These are phyloP conservation scores for Daldinia loculata DNA, from an alignment of 495 filamentous ascomycete species.

Conservation along the genomic window DNA sequence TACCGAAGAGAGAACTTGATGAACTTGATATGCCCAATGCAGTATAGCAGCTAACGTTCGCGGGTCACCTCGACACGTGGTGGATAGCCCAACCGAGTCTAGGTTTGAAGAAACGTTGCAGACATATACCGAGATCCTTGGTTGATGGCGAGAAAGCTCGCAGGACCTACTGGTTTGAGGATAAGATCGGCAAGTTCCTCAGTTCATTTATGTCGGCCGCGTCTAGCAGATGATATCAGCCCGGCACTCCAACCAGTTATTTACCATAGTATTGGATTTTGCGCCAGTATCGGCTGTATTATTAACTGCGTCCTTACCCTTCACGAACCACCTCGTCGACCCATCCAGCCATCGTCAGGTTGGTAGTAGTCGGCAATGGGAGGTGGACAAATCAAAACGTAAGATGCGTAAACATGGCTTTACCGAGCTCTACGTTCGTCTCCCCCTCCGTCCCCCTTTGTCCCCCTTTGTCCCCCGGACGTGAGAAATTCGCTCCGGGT, in stretches of 20 bases:
- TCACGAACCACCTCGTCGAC: conserved; percentile 27
- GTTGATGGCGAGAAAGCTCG: conserved; percentile 21
- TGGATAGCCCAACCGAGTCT: conserved; percentile 24
- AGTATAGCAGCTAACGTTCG: conserved; percentile 23
- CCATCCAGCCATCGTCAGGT: conserved; percentile 29
- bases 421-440: conserved; percentile 35
- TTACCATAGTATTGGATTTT: conserved; percentile 2
- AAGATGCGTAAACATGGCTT: conserved; percentile 25
- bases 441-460: not conserved
- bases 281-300: conserved; percentile 20
- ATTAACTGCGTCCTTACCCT: conserved; percentile 26
- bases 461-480: conserved; percentile 1
- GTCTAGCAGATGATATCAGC: conserved; percentile 24
- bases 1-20: conserved; percentile 13
- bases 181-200: conserved; percentile 22
- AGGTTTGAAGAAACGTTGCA: conserved; percentile 39
- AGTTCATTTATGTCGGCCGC: conserved; percentile 3
- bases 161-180: conserved; percentile 28
- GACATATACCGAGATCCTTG: conserved; percentile 33
- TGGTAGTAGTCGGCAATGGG: conserved; percentile 34
- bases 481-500: conserved; percentile 28
- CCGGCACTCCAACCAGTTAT: conserved; percentile 22
- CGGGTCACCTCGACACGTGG: conserved; percentile 36
- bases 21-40: conserved; percentile 12
- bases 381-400: conserved; percentile 32